These are phyloP conservation scores for Eimeria nieschulzi DNA, from an alignment of 169 alveolate genomes.

Conservation along the genomic window DNA sequence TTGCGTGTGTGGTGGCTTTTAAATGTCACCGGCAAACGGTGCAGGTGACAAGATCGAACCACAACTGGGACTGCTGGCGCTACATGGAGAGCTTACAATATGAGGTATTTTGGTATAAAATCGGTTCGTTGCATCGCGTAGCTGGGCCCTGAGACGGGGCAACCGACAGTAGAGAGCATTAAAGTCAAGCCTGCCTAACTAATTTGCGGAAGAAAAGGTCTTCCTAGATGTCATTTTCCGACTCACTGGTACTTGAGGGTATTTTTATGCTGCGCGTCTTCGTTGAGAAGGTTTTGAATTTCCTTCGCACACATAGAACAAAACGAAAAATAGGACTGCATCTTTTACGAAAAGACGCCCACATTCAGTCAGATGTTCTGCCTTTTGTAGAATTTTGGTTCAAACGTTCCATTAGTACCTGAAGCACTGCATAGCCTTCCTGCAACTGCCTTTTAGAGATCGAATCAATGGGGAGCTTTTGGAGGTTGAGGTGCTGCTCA, in stretches of 20 bases:
- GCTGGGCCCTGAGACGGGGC: conserved; percentile 33
- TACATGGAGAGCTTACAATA: conserved; percentile 17
- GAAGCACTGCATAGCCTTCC: conserved; percentile 75
- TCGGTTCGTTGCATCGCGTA: conserved; percentile 75
- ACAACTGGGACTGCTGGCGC: too few relatives aligned
- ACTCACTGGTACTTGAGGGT: conserved; percentile 55
- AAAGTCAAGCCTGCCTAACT: background rate
- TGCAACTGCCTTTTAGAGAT: conserved; percentile 72
- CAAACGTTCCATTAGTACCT: conserved; percentile 22
- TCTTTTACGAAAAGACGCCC: too few relatives aligned
- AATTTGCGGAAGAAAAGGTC: background rate
- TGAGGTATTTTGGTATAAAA: conserved; percentile 77
- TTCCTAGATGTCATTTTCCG: background rate
- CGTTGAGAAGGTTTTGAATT: conserved; percentile 54
- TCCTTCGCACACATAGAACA: conserved; percentile 11
- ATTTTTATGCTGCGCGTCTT: conserved; percentile 1
- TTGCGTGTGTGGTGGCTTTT: too few relatives aligned
- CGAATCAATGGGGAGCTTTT: conserved; percentile 68
- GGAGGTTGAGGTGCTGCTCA: conserved; percentile 73
- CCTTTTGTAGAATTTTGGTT: background rate
- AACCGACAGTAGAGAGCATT: background rate
- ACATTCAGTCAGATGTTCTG: too few relatives aligned
- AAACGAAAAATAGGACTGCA: too few relatives aligned
- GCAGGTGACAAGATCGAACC: too few relatives aligned
- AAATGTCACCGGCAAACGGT: too few relatives aligned